Base-by-base conservation (phyloP, 371 early-diverging fungal genomes). In the Blastocladiella emersonii region DNA sequence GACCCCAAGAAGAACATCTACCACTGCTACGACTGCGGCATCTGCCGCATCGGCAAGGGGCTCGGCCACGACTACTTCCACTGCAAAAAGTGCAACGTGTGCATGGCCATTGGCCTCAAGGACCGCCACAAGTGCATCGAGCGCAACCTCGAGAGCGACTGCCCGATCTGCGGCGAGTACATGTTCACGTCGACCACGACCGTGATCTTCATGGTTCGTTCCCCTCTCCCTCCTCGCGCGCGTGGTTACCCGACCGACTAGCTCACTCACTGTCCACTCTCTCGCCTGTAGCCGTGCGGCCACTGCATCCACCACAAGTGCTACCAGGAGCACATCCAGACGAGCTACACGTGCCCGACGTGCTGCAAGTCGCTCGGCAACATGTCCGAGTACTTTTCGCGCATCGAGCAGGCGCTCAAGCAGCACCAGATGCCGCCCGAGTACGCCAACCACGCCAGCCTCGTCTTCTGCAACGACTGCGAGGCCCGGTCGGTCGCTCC, bases 81-180 rank as follows among this genome's bases (percentile, higher is more conserved):
- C 68, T 44, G 99, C 75, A 77, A 85, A 51, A 88, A 81, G 48
- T 99, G 99, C 72, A 89, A 92, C 66, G 87, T 93, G 0, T 99
- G 99, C 67, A 87, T 98, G 82, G 74, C 80, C 5, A 85, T 87
- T 8, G 60, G 69, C 10, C 78, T 88, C 63, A 79, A 86, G 62
- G 78, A 84, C 43, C 75, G 83, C 17, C 99, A 99, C 75, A 83
- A 84, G 57, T 98, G 98, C 67, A 92, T 93, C 49, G 98, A 98
- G 71, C 80, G 89, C 30, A 91, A 88, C 56, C 69, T 95, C 41
- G 92, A 93, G 65, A 79, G 85, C 61, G 91, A 94, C 72, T 99
- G 99, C 67, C 95, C 96, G 0, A 95, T 99, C 61, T 99, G 99
- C 74, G 92, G 93, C 45, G 98, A 99, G 69, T 89, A 86, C 72